phyloP scores from a whole-genome alignment of 495 filamentous ascomycete genomes.

The Hyaloscypha variabilis region DNA sequence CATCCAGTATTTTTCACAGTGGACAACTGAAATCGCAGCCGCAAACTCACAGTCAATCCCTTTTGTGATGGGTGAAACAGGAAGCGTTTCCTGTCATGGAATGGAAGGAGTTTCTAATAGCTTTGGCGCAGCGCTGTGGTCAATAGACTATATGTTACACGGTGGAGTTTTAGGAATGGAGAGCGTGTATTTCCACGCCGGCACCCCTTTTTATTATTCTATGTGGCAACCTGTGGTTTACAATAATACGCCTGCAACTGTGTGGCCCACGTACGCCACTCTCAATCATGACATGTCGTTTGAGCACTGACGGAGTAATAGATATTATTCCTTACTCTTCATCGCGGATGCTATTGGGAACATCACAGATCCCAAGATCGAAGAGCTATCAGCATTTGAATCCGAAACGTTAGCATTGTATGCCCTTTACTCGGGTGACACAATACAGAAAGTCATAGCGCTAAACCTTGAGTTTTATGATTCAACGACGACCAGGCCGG shows the following conservation, averaged over 20 bases:
- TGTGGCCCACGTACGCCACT: not conserved
- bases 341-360: not conserved
- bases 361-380: not conserved
- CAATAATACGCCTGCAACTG: not conserved
- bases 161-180: not conserved
- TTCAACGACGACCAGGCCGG: not conserved
- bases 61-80: slow-evolving; percentile 2
- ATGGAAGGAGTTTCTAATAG: not conserved
- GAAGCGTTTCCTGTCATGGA: not conserved
- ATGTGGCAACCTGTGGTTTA: slow-evolving; percentile 1
- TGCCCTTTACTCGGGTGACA: not conserved
- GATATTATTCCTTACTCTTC: not conserved
- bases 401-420: not conserved
- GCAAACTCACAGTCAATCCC: not conserved
- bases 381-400: not conserved
- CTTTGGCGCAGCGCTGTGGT: not conserved
- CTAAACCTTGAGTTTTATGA: slow-evolving; percentile 1
- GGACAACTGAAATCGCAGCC: not conserved
- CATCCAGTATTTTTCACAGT: not conserved
- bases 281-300: not conserved
- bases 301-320: not conserved
- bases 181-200: not conserved
- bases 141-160: not conserved
- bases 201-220: not conserved
- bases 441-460: not conserved